Percentiles rank a stretch among this genome's conserved stretches.
Evolutionary conservation across 306 rosid genomes (phyloP).

Genomic region (Nissolia schottii): DNA sequence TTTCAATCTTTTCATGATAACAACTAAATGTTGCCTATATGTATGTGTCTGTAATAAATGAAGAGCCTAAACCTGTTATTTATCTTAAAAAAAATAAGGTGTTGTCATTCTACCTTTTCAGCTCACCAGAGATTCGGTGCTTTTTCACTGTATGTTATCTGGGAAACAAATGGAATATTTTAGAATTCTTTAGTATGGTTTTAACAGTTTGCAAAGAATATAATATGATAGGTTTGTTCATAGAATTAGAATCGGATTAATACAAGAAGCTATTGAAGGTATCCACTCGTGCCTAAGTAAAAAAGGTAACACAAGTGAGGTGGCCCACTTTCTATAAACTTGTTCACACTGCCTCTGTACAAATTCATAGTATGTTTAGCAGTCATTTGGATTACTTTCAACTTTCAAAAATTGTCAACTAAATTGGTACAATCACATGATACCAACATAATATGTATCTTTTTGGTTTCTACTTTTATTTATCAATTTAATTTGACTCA

Average conservation of each 20-base stretch:
- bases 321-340: conserved; percentile 36
- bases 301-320: conserved; percentile 19
- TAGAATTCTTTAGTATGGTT: conserved; percentile 15
- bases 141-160: conserved; percentile 24
- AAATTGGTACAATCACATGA: too few species aligned
- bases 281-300: conserved; percentile 34
- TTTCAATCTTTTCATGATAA: too few species aligned
- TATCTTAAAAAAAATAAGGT: neutral
- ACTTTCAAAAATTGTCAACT: too few species aligned
- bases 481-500: too few species aligned
- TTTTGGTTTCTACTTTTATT: too few species aligned
- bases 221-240: conserved; percentile 29
- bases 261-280: conserved; percentile 14
- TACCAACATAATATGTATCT: too few species aligned
- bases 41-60: too few species aligned
- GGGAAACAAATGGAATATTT: conserved; percentile 7
- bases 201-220: conserved; percentile 19
- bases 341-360: too few species aligned
- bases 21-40: too few species aligned
- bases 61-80: neutral
- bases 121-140: conserved; percentile 1
- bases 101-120: neutral
- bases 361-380: too few species aligned
- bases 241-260: conserved; percentile 19
- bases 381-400: too few species aligned